These are phyloP conservation scores for Akanthomyces dipterigenus DNA, from an alignment of 2,329 filamentous ascomycete species.

Conservation along the genomic window DNA sequence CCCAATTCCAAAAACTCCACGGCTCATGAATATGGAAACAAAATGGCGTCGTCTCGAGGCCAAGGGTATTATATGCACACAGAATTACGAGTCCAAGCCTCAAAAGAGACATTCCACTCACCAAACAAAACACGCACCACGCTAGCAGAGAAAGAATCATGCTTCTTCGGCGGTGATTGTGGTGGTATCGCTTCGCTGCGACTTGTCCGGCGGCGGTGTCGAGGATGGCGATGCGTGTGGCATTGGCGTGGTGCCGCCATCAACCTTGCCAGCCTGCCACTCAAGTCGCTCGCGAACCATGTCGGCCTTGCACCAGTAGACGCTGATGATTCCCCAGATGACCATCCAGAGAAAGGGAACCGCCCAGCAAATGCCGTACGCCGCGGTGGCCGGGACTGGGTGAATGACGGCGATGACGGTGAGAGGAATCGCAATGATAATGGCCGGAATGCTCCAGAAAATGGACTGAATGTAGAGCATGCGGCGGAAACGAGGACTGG, in stretches of 20 bases:
- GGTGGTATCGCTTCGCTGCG: background rate
- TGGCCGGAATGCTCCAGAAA: constrained; percentile 34
- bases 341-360: constrained; percentile 32
- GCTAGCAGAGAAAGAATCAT: background rate
- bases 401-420: constrained; percentile 31
- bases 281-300: constrained; percentile 31
- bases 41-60: background rate
- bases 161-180: background rate
- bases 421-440: constrained; percentile 29
- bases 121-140: background rate
- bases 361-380: constrained; percentile 33
- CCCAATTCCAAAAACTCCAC: background rate
- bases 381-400: constrained; percentile 27
- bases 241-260: background rate
- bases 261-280: constrained; percentile 24
- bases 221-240: constrained; percentile 1
- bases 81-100: background rate
- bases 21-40: background rate
- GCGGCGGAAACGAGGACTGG: constrained; percentile 33
- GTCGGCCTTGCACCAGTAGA: constrained; percentile 30
- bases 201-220: background rate
- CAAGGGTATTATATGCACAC: constrained; percentile 1
- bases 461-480: constrained; percentile 34
- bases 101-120: background rate
- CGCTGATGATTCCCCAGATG: constrained; percentile 29